phyloP scores from a whole-genome alignment of 2,329 filamentous ascomycete species.

The Helotiales sp. region DNA sequence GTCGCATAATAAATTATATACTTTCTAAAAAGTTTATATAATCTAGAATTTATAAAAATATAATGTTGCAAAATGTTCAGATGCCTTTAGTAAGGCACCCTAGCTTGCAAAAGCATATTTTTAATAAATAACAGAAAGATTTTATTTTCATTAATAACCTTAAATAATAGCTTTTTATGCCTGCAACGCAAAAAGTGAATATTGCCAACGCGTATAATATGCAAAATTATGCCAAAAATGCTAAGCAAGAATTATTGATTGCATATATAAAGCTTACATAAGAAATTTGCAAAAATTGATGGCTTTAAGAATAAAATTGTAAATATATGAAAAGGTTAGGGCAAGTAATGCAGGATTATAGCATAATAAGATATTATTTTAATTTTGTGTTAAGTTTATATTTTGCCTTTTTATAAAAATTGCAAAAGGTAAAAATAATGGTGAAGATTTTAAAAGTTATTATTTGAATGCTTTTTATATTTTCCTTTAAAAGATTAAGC shows the following conservation, averaged over 20 bases:
- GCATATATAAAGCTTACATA: constrained; percentile 17
- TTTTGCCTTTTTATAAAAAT: constrained; percentile 18
- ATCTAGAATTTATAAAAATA: background rate
- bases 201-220: constrained; percentile 24
- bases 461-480: constrained; percentile 15
- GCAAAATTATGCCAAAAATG: constrained; percentile 19
- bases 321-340: constrained; percentile 21
- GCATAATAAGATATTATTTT: constrained; percentile 15
- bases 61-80: background rate
- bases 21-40: background rate
- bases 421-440: constrained; percentile 22
- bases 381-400: constrained; percentile 21
- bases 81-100: background rate
- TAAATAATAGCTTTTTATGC: constrained; percentile 21
- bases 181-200: constrained; percentile 23
- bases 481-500: constrained; percentile 1
- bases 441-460: constrained; percentile 30
- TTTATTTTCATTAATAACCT: constrained; percentile 3
- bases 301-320: constrained; percentile 19
- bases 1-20: background rate
- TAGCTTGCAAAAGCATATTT: constrained; percentile 3
- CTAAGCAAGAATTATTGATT: constrained; percentile 25
- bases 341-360: constrained; percentile 15
- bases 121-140: constrained; percentile 11
- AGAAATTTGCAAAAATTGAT: constrained; percentile 21